Evolutionary conservation across 768 basidiomycete species (phyloP).

Genomic region (Brasilioporus rufonigricans): DNA sequence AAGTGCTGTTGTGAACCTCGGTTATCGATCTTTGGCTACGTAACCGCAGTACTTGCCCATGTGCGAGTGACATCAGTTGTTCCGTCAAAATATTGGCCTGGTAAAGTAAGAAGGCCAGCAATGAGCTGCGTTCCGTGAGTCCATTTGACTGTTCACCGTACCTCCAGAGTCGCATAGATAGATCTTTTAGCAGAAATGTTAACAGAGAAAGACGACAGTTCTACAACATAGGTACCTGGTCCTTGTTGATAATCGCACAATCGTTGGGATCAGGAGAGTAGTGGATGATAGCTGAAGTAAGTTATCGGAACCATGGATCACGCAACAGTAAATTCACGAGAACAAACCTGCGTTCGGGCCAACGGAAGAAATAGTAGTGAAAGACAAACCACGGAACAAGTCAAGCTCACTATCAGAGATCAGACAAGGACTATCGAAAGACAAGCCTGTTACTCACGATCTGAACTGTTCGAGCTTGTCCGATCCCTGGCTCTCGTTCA

Average conservation of each 20-base stretch:
- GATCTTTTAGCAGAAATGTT: constrained; percentile 46
- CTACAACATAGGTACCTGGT: constrained; percentile 48
- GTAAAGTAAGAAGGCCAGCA: not conserved
- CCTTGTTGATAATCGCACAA: constrained; percentile 71
- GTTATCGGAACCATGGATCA: not conserved
- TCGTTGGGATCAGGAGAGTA: constrained; percentile 77
- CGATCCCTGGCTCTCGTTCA: constrained; percentile 82
- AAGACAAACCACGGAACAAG: constrained; percentile 84
- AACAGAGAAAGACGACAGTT: constrained; percentile 15
- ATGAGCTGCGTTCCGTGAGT: not conserved
- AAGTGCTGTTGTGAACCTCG: constrained; percentile 62
- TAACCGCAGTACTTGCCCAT: constrained; percentile 49
- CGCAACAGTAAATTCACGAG: not conserved
- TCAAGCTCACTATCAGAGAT: constrained; percentile 57
- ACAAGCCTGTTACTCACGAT: constrained; percentile 51
- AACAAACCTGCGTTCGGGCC: constrained; percentile 85
- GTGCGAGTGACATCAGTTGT: constrained; percentile 95
- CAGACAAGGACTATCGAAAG: not conserved
- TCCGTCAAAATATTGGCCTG: constrained; percentile 86
- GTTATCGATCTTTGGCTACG: not conserved
- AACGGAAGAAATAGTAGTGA: constrained; percentile 88
- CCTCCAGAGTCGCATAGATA: constrained; percentile 90
- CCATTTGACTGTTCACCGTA: constrained; percentile 19
- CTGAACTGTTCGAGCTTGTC: constrained; percentile 76
- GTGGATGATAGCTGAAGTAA: constrained; percentile 78